phyloP scores from a whole-genome alignment of 805 yeast species.

The Metschnikowia colocasiae region DNA sequence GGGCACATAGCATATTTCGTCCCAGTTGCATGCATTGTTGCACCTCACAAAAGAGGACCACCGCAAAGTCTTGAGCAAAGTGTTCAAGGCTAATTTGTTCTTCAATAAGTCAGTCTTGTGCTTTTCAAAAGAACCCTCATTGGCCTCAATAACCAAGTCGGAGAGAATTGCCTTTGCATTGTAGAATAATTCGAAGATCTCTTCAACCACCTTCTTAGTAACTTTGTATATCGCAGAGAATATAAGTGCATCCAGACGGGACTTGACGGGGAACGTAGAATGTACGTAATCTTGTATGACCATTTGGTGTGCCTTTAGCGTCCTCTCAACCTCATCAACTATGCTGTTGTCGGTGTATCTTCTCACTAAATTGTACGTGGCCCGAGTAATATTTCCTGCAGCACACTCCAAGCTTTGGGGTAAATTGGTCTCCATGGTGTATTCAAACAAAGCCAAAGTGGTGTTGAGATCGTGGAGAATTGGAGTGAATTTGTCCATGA shows the following conservation, averaged over 20 bases:
- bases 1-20: constrained; percentile 54
- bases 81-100: constrained; percentile 7
- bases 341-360: constrained; percentile 34
- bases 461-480: constrained; percentile 39
- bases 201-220: constrained; percentile 32
- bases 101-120: constrained; percentile 2
- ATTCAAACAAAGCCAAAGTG: constrained; percentile 24
- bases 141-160: constrained; percentile 15
- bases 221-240: constrained; percentile 46
- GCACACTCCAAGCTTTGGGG: constrained; percentile 8
- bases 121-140: constrained; percentile 3
- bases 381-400: constrained; percentile 34
- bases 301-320: constrained; percentile 25
- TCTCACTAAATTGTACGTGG: constrained; percentile 44
- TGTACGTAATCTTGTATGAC: constrained; percentile 48
- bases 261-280: constrained; percentile 35
- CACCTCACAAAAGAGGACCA: constrained; percentile 47
- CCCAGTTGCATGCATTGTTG: constrained; percentile 37
- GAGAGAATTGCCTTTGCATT: constrained; percentile 25
- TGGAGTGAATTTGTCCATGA: constrained; percentile 54
- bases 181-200: constrained; percentile 34
- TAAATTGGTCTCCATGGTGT: not conserved
- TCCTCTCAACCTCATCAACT: constrained; percentile 11
- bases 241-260: constrained; percentile 45
- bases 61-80: constrained; percentile 26